phyloP scores from a whole-genome alignment of 495 filamentous ascomycete species.

The Penicillium maclennaniae region DNA sequence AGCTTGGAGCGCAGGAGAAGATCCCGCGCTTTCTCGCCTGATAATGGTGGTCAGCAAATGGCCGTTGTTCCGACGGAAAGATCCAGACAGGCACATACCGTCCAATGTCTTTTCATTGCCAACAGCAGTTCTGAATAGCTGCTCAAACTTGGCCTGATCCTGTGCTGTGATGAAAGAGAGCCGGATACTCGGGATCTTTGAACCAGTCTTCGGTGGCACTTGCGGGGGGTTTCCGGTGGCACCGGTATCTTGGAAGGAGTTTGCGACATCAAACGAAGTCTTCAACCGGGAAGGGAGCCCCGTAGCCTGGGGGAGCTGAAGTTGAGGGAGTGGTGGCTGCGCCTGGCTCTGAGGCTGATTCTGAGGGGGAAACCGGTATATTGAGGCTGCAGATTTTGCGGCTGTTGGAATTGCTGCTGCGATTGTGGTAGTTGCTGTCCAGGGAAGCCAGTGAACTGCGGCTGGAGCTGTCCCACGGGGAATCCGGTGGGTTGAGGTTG shows the following conservation, averaged over 20 bases:
- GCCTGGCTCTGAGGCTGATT: constrained; percentile 25
- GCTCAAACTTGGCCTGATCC: constrained; percentile 97
- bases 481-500: constrained; percentile 58
- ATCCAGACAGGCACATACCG: constrained; percentile 39
- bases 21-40: constrained; percentile 82
- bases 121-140: constrained; percentile 93
- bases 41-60: constrained; percentile 17
- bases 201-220: constrained; percentile 50
- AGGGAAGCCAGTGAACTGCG: constrained; percentile 55
- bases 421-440: constrained; percentile 44
- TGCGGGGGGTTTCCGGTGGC: constrained; percentile 40
- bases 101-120: constrained; percentile 83
- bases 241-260: constrained; percentile 63
- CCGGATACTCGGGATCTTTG: constrained; percentile 90
- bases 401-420: constrained; percentile 30
- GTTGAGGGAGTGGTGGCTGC: constrained; percentile 36
- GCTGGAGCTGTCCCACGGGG: constrained; percentile 58
- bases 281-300: constrained; percentile 46
- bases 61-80: neutral
- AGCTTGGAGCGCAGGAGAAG: constrained; percentile 84
- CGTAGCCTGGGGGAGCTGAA: constrained; percentile 45
- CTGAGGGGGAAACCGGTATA: constrained; percentile 39
- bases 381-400: constrained; percentile 31
- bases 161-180: constrained; percentile 92
- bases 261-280: constrained; percentile 80